Conservation (phyloP, 2,329 filamentous ascomycete genomes). For the Cytospora piceicola region DNA sequence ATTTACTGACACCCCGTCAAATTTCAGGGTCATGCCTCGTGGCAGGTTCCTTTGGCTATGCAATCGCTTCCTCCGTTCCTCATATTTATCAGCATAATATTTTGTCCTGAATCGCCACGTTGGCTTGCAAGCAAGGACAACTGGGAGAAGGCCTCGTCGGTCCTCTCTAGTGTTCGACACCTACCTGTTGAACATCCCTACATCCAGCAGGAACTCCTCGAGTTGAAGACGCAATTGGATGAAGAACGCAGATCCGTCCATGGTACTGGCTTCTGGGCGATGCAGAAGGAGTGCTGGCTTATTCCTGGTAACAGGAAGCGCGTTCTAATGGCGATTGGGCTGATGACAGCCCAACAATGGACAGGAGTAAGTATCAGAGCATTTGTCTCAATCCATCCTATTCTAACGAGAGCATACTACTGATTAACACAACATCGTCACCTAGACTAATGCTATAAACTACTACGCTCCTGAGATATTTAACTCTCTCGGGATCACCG, state of each 20-base stretch:
- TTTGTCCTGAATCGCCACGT: constrained; percentile 67
- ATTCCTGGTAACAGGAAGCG: constrained; percentile 46
- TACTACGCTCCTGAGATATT: constrained; percentile 43
- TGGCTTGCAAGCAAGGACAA: constrained; percentile 67
- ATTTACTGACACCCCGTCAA: neutral
- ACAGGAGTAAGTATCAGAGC: constrained; percentile 56
- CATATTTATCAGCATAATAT: constrained; percentile 61
- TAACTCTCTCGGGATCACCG: constrained; percentile 43
- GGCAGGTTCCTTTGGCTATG: constrained; percentile 59
- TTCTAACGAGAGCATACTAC: too few species aligned
- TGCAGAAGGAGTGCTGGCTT: constrained; percentile 39
- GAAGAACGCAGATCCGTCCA: constrained; percentile 37
- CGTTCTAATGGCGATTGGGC: constrained; percentile 48
- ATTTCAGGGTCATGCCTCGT: constrained; percentile 24
- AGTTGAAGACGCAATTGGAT: constrained; percentile 38
- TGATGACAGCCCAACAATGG: constrained; percentile 74
- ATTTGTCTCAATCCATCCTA: neutral
- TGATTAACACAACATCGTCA: neutral
- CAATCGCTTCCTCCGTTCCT: constrained; percentile 66
- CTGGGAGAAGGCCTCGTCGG: constrained; percentile 57
- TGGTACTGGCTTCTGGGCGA: constrained; percentile 34
- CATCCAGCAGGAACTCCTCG: constrained; percentile 40
- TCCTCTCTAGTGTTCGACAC: constrained; percentile 42
- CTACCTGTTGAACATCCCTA: constrained; percentile 44
- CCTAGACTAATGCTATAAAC: constrained; percentile 40